Base-by-base conservation (phyloP, 2,329 filamentous ascomycete species). In the Westerdykella aurantiaca region DNA sequence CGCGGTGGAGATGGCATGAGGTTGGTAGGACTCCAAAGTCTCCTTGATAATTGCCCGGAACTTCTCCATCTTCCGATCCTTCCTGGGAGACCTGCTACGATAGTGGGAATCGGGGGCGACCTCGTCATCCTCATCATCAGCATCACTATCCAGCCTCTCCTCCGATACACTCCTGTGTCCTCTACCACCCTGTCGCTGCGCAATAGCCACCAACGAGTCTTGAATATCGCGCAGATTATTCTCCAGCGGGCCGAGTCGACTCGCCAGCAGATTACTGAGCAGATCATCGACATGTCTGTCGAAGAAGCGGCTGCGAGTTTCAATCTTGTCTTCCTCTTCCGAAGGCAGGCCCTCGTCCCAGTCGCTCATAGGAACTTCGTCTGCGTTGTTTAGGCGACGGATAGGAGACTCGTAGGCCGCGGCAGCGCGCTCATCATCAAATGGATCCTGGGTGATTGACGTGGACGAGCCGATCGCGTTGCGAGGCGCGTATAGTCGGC, bases 81-180 rank as follows among this genome's bases (percentile, higher is more conserved):
- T 79, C 45, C 80, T 79, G 14, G 89, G 88, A 54, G 90, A 96
- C 54, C 83, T 76, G 5, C 86, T 85, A 41, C 87, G 82, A 43
- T 61, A 81, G 76, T 49, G 75, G 70, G 46, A 55, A 61, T 66
- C 44, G 13, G 57, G 83, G 57, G 70, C 72, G 34, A 73, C 69
- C 33, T 78, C 86, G 17, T 95, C 89, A 52, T 94, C 90, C 61
- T 95, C 89, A 49, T 95, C 90, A 63, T 97, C 91, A 10, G 93
- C 91, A 69, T 97, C 93, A 62, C 91, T 96, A 46, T 94, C 82
- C 38, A 80, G 75, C 3, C 74, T 70, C 23, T 88, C 85, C n/a
- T 75, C 80, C 38, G 86, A 90, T 34, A 80, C 68, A 63, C 83
- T 88, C 53, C 82, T 80, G 52, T 79, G 74, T 43, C 74, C 79